Evolutionary conservation across 139 green algal species (phyloP), one percentile per base, ranked within the genome.

Genomic region (Micractinium conductrix): DNA sequence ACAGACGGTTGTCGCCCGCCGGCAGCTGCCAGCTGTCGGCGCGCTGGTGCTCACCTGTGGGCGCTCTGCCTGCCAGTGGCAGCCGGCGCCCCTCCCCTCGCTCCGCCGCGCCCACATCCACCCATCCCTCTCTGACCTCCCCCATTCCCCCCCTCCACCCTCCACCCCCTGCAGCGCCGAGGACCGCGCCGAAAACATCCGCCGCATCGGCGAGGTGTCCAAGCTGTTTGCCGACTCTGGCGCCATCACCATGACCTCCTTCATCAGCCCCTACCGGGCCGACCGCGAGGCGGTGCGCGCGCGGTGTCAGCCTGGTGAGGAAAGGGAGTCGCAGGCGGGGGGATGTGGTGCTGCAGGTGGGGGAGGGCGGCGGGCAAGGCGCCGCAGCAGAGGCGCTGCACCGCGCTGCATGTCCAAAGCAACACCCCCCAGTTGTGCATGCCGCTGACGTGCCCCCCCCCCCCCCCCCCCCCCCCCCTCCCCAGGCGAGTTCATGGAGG

Each of bases 111-210:
- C 8, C 53, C 53, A 19, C 53, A 62, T 19, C 2, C 4, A 38
- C 28, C 4, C 62, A 26, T 10, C 30, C 14, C 37, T 38, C 62
- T 5, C 62, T 38, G 58, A 30, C 26, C 62, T 10, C 26, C 26
- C 62, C 3, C 62, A 24, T 1, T 28, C 71, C 30, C 43, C 16
- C 42, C 42, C 26, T 8, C 70, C 42, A 2, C 70, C 28, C 26
- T 19, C 35, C 10, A 9, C 24, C n/a, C 9, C 30, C 42, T 26
- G 72, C 72, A 80, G 84, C 1, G 71, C 93, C 22, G 87, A 81
- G 72, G 96, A 98, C 81, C 90, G 97, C 37, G 88, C 94, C 58
- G 97, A 99, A 86, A 99, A 99, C 92, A 99, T 99, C 81, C 91
- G 97, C 0, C 90, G 96, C 63, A 95, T 98, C 37, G 94, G 95